These are phyloP conservation scores for Cadophora sp. DNA, from an alignment of 2,329 filamentous ascomycete species.

Conservation along the genomic window DNA sequence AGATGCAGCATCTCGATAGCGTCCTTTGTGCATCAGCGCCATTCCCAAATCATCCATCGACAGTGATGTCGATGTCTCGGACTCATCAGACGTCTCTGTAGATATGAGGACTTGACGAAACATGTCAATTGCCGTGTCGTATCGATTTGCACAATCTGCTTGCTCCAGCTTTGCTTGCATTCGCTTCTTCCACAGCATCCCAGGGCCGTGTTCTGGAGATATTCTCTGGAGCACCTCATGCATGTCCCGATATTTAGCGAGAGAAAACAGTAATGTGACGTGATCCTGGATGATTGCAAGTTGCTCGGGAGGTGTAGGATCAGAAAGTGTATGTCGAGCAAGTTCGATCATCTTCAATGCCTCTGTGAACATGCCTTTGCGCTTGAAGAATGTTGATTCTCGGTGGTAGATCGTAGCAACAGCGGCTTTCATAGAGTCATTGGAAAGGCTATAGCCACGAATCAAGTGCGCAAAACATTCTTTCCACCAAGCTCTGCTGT, in stretches of 20 bases:
- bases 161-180: slow-evolving; percentile 35
- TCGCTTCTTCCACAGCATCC: slow-evolving; percentile 36
- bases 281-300: slow-evolving; percentile 35
- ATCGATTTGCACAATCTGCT: slow-evolving; percentile 35
- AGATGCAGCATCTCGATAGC: slow-evolving; percentile 31
- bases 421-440: slow-evolving; percentile 29
- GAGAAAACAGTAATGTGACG: slow-evolving; percentile 30
- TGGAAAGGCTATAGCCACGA: slow-evolving; percentile 29
- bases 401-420: slow-evolving; percentile 36
- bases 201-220: slow-evolving; percentile 26
- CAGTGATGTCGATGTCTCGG: slow-evolving; percentile 22
- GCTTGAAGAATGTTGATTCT: slow-evolving; percentile 35
- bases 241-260: slow-evolving; percentile 37
- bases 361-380: slow-evolving; percentile 33
- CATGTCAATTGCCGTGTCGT: slow-evolving; percentile 29
- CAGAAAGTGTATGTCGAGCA: slow-evolving; percentile 34
- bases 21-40: slow-evolving; percentile 34
- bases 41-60: slow-evolving; percentile 32
- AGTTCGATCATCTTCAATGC: slow-evolving; percentile 35
- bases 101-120: slow-evolving; percentile 29
- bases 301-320: slow-evolving; percentile 31
- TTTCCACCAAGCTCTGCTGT: slow-evolving; percentile 38
- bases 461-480: slow-evolving; percentile 36
- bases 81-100: slow-evolving; percentile 21
- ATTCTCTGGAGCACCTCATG: slow-evolving; percentile 31